These are phyloP conservation scores for Macadamia tetraphylla DNA, from an alignment of 164 flowering plant species.

Conservation along the genomic window DNA sequence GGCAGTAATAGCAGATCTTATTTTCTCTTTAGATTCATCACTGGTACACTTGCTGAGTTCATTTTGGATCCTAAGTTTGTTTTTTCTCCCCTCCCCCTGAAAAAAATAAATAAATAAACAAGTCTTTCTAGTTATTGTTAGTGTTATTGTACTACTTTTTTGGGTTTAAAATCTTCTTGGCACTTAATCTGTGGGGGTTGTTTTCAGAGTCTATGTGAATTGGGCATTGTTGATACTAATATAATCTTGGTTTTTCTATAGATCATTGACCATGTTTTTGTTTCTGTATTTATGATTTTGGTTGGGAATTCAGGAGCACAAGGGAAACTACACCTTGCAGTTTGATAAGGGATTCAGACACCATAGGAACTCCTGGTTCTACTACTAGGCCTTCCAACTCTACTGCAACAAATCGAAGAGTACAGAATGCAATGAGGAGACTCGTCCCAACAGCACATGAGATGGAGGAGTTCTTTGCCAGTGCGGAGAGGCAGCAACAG, in stretches of 20 bases:
- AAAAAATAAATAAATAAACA: too few species aligned
- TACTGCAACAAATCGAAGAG: constrained; percentile 22
- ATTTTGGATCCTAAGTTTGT: too few species aligned
- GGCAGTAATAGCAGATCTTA: too few species aligned
- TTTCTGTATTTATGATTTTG: not conserved
- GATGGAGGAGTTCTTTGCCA: constrained; percentile 78
- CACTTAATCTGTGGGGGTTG: too few species aligned
- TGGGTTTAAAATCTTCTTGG: too few species aligned
- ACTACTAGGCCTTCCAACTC: constrained; percentile 41
- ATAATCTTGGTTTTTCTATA: too few species aligned
- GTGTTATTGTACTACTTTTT: too few species aligned
- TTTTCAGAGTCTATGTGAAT: too few species aligned
- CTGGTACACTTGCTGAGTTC: too few species aligned
- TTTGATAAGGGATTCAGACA: constrained; percentile 44
- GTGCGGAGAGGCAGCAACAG: constrained; percentile 62
- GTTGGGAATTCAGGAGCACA: constrained; percentile 43
- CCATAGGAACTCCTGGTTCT: constrained; percentile 60
- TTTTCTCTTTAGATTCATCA: too few species aligned
- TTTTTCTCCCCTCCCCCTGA: too few species aligned
- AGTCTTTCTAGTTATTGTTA: too few species aligned
- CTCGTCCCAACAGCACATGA: constrained; percentile 55
- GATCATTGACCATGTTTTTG: not conserved
- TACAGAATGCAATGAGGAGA: constrained; percentile 23
- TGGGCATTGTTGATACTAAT: not conserved
- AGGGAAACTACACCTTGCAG: constrained; percentile 86